Evolutionary conservation across 495 filamentous ascomycete genomes (phyloP), one percentile per base, ranked within the genome.

Genomic region (Neurospora africana): DNA sequence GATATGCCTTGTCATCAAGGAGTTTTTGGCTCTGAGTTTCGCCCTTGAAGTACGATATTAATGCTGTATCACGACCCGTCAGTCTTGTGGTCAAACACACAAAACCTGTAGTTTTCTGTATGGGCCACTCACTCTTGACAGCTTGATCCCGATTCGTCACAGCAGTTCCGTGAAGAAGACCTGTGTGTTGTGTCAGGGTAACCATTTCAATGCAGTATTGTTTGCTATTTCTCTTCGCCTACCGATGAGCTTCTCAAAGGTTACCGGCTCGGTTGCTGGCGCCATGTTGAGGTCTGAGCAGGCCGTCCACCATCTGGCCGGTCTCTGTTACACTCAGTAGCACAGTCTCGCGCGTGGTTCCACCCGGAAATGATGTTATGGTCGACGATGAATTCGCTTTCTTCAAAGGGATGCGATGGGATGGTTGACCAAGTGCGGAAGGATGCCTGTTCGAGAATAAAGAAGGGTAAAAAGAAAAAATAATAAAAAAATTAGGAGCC

Each of bases 1-100:
- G 92, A 76, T 91, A 97, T 21, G 86, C 87, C 75, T 91, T 92
- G 78, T 97, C 93, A 68, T 86, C 89, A 33, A 85, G 76, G 3
- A 73, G 74, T 33, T 67, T 75, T 37, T 72, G 77, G 23, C 39
- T 69, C 39, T 78, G 77, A 61, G 15, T 30, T 35, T 35, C 72
- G 17, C 68, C 27, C 44, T 75, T 74, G 68, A 81, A 79, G 69
- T 73, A 78, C 1, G 44, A 70, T 65, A 78, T 69, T 33, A 81
- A 72, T 10, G n/a, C 79, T 78, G 33, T 84, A 69, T 84, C 85
- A 76, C 89, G 89, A 68, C 89, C 84, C 43, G 87, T 85, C 39
- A 65, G 27, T 15, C 27, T 30, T 33, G 27, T 3, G 53, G 27
- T 9, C 53, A 33, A 15, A 35, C 43, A 65, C 91, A 84, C 69